A percentile compares a stretch with the other conserved stretches of the same genome.
Conservation (phyloP, 2,329 filamentous ascomycete genomes). For the Cladosporium austrohemisphaericum region DNA sequence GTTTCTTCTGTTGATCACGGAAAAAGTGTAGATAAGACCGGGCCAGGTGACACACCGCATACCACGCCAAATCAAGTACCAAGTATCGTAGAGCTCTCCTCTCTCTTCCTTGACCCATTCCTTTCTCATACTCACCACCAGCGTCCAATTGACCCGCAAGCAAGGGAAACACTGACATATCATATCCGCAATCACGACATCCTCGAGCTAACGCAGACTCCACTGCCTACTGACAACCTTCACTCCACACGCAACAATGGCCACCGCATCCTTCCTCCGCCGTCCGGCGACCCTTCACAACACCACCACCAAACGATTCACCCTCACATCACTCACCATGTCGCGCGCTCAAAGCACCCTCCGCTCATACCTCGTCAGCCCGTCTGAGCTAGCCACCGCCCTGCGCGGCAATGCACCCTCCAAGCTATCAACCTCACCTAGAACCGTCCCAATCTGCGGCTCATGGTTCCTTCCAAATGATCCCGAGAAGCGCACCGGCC, state of each 20-base stretch:
- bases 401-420: slow-evolving; percentile 77
- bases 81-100: background rate
- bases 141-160: slow-evolving; percentile 4
- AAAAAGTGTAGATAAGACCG: background rate
- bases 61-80: background rate
- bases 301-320: slow-evolving; percentile 19
- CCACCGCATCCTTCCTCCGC: slow-evolving; percentile 18
- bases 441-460: slow-evolving; percentile 84
- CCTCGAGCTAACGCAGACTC: slow-evolving; percentile 12
- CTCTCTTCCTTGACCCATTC: background rate
- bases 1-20: too few relatives aligned
- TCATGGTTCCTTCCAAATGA: slow-evolving; percentile 97
- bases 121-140: background rate
- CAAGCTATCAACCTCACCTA: slow-evolving; percentile 67
- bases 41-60: background rate
- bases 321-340: slow-evolving; percentile 13
- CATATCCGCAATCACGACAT: slow-evolving; percentile 5
- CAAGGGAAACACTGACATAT: background rate
- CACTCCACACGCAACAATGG: slow-evolving; percentile 15
- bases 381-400: slow-evolving; percentile 74
- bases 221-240: background rate
- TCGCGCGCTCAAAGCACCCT: slow-evolving; percentile 49
- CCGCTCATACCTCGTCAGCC: slow-evolving; percentile 81
- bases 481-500: slow-evolving; percentile 66
- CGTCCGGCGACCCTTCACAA: slow-evolving; percentile 2